Percentiles rank a stretch among this genome's conserved stretches.
Evolutionary conservation across 2,329 filamentous ascomycete species (phyloP).

Genomic region (Colletotrichum spaethianum): DNA sequence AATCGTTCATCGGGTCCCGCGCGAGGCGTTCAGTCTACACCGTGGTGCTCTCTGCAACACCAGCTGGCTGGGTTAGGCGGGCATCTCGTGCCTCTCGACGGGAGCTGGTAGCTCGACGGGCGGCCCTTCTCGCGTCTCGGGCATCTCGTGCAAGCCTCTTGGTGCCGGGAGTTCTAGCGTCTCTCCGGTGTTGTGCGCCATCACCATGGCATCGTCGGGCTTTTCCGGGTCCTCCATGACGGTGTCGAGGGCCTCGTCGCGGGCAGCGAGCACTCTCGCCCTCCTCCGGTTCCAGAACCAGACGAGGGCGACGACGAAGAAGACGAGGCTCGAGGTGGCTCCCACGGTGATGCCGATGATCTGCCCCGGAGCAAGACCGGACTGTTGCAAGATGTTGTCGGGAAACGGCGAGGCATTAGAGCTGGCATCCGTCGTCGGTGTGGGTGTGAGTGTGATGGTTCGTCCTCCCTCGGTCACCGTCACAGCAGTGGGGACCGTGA

Average conservation of each 20-base stretch:
- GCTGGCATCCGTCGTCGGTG: conserved; percentile 1
- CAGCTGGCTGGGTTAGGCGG: neutral
- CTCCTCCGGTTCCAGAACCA: conserved; percentile 39
- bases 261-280: conserved; percentile 16
- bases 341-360: conserved; percentile 39
- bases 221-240: conserved; percentile 35
- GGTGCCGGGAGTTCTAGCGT: conserved; percentile 30
- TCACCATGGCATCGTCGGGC: conserved; percentile 18
- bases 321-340: conserved; percentile 34
- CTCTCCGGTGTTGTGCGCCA: conserved; percentile 19
- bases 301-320: conserved; percentile 35
- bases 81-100: conserved; percentile 34
- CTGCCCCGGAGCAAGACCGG: conserved; percentile 33
- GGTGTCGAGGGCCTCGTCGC: conserved; percentile 26
- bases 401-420: conserved; percentile 22
- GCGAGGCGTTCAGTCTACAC: neutral
- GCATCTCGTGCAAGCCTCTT: conserved; percentile 37
- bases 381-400: conserved; percentile 39
- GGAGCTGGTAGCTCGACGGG: conserved; percentile 31
- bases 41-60: neutral
- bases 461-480: conserved; percentile 17
- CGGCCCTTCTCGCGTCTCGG: conserved; percentile 33
- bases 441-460: conserved; percentile 24
- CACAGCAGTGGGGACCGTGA: conserved; percentile 29
- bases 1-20: conserved; percentile 23